These are phyloP conservation scores for Pharnaceum exiguum DNA, from an alignment of 148 eudicot genomes.

Conservation along the genomic window DNA sequence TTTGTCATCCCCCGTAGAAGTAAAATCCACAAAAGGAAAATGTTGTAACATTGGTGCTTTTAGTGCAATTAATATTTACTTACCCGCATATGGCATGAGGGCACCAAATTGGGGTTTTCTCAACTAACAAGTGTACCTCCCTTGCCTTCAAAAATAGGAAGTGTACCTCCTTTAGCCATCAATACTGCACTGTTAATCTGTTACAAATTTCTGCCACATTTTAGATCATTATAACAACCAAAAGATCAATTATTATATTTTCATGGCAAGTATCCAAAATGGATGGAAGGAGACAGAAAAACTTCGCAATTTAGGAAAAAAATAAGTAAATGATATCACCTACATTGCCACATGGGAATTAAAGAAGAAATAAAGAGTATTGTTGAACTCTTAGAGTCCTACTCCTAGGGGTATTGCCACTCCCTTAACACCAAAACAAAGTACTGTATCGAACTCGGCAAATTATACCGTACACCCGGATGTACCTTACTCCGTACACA, in stretches of 20 bases:
- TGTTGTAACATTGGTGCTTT: too few relatives aligned
- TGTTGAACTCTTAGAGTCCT: too few relatives aligned
- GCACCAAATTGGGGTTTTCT: neutral
- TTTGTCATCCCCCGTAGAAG: too few relatives aligned
- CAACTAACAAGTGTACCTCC: constrained; percentile 12
- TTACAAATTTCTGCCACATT: neutral
- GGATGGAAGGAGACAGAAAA: neutral
- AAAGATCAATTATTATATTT: neutral
- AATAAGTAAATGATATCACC: neutral
- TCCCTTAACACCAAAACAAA: too few relatives aligned
- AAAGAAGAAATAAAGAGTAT: neutral
- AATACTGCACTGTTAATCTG: neutral
- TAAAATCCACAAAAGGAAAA: too few relatives aligned
- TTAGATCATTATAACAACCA: neutral
- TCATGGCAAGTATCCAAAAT: neutral
- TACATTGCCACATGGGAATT: neutral
- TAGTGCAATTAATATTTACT: too few relatives aligned
- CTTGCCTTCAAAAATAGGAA: too few relatives aligned
- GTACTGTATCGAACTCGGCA: too few relatives aligned
- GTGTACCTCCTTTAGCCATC: neutral
- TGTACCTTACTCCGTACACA: too few relatives aligned
- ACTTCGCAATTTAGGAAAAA: constrained; percentile 1
- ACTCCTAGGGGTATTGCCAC: too few relatives aligned
- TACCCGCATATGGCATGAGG: neutral
- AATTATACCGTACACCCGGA: too few relatives aligned